phyloP scores from a whole-genome alignment of 2,329 filamentous ascomycete species.

The Penicillium janthinellum region DNA sequence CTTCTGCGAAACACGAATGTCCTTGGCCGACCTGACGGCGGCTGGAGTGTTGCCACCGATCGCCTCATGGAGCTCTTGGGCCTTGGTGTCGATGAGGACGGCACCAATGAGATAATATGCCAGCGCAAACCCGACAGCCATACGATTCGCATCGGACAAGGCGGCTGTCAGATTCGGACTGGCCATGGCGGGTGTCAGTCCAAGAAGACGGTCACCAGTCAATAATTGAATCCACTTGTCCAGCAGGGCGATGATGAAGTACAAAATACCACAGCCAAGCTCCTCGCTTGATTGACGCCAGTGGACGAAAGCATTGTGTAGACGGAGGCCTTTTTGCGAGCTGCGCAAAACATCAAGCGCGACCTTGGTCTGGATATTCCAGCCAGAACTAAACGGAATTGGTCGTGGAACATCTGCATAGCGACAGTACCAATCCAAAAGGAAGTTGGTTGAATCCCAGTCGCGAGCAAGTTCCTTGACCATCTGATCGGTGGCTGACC shows the following conservation, averaged over 20 bases:
- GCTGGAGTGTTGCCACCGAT: slow-evolving; percentile 47
- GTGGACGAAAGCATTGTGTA: slow-evolving; percentile 61
- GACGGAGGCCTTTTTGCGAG: slow-evolving; percentile 56
- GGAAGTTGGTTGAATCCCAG: slow-evolving; percentile 56
- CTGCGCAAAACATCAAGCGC: slow-evolving; percentile 56
- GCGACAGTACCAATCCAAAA: slow-evolving; percentile 57
- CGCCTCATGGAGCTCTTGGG: slow-evolving; percentile 52
- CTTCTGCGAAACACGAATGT: slow-evolving; percentile 49
- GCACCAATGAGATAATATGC: slow-evolving; percentile 61
- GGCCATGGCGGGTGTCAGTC: slow-evolving; percentile 40
- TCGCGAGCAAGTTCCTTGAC: slow-evolving; percentile 55
- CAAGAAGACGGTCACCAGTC: slow-evolving; percentile 46
- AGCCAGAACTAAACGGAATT: slow-evolving; percentile 58
- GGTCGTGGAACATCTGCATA: slow-evolving; percentile 52
- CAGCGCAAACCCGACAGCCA: slow-evolving; percentile 58
- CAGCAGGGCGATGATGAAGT: slow-evolving; percentile 58
- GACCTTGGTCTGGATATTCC: slow-evolving; percentile 61
- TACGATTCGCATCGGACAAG: slow-evolving; percentile 42
- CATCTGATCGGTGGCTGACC: slow-evolving; percentile 48
- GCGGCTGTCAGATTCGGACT: slow-evolving; percentile 38
- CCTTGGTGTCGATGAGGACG: slow-evolving; percentile 58
- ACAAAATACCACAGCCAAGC: slow-evolving; percentile 56
- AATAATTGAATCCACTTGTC: slow-evolving; percentile 58
- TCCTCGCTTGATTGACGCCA: slow-evolving; percentile 61
- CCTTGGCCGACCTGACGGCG: slow-evolving; percentile 44